These are phyloP conservation scores for Cryphonectria naterciae DNA, from an alignment of 2,329 filamentous ascomycete genomes.

Conservation along the genomic window DNA sequence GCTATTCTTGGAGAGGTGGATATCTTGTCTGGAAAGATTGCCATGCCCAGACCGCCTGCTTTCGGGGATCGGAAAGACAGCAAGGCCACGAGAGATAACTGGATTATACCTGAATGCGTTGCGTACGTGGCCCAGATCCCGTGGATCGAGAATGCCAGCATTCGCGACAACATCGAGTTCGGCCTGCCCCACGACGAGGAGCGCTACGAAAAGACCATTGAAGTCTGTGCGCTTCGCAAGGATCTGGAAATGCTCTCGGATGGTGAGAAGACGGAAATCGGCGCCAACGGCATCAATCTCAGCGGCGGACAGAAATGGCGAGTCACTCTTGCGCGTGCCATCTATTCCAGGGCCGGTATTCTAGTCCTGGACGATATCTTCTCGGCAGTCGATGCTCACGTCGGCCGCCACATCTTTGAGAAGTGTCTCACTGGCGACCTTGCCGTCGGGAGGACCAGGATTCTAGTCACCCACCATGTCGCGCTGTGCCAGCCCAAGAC, in stretches of 20 bases:
- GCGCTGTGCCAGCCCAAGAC: conserved; percentile 71
- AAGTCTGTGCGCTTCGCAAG: conserved; percentile 74
- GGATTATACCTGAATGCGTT: conserved; percentile 71
- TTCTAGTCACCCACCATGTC: conserved; percentile 82
- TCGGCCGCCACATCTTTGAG: conserved; percentile 78
- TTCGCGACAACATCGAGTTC: conserved; percentile 79
- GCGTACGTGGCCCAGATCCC: conserved; percentile 81
- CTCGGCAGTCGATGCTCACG: conserved; percentile 80
- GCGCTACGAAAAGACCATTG: conserved; percentile 72
- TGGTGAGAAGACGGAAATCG: conserved; percentile 80
- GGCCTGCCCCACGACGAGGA: conserved; percentile 70
- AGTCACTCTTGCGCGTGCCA: conserved; percentile 75
- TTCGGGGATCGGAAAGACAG: conserved; percentile 61
- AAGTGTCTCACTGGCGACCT: conserved; percentile 74
- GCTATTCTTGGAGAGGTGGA: conserved; percentile 78
- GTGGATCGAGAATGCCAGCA: conserved; percentile 83
- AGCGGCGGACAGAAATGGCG: conserved; percentile 85
- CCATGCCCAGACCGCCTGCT: conserved; percentile 54
- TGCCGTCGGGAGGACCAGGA: conserved; percentile 70
- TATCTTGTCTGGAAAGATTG: conserved; percentile 64
- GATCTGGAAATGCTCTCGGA: conserved; percentile 77
- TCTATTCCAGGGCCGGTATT: conserved; percentile 79
- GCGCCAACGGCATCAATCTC: conserved; percentile 82
- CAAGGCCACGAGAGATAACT: conserved; percentile 65
- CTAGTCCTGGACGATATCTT: conserved; percentile 84